These are phyloP conservation scores for Colletotrichum sojae DNA, from an alignment of 2,329 filamentous ascomycete species.

Conservation along the genomic window DNA sequence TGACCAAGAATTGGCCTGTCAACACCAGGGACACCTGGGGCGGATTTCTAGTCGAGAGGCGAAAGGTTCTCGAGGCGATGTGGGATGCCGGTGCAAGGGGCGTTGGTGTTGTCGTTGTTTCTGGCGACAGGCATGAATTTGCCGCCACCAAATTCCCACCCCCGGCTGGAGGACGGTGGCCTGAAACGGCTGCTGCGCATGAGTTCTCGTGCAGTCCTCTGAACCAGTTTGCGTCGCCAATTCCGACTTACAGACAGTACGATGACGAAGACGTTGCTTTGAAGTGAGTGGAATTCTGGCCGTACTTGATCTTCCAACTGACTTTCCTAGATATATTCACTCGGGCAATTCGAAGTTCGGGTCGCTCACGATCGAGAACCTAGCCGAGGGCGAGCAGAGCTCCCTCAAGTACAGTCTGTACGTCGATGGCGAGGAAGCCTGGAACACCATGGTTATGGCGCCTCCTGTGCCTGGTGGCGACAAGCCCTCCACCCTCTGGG, in stretches of 20 bases:
- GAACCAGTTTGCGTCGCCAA: constrained; percentile 93
- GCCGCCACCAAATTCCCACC: constrained; percentile 85
- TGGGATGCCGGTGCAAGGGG: constrained; percentile 87
- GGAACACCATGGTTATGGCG: constrained; percentile 74
- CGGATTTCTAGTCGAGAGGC: constrained; percentile 87
- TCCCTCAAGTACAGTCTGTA: constrained; percentile 85
- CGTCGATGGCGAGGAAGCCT: constrained; percentile 83
- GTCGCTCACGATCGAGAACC: constrained; percentile 81
- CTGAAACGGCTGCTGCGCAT: constrained; percentile 77
- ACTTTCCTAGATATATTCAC: constrained; percentile 76
- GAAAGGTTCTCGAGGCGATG: constrained; percentile 87
- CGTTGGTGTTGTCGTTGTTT: constrained; percentile 85
- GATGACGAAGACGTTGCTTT: constrained; percentile 87
- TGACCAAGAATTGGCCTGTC: constrained; percentile 97
- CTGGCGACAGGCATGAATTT: constrained; percentile 97
- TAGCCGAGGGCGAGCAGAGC: constrained; percentile 75
- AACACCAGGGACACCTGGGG: constrained; percentile 94
- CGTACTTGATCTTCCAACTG: constrained; percentile 32
- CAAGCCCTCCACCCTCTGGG: constrained; percentile 61
- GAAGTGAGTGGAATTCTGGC: constrained; percentile 71
- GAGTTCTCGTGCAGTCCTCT: constrained; percentile 94
- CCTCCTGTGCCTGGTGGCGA: constrained; percentile 56
- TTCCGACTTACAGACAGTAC: constrained; percentile 85
- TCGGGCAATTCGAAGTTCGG: constrained; percentile 93
- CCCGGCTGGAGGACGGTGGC: constrained; percentile 73